Percentiles rank a stretch among this genome's conserved stretches.
Evolutionary conservation across 306 rosid species (phyloP).

Genomic region (Cicer cuneatum): DNA sequence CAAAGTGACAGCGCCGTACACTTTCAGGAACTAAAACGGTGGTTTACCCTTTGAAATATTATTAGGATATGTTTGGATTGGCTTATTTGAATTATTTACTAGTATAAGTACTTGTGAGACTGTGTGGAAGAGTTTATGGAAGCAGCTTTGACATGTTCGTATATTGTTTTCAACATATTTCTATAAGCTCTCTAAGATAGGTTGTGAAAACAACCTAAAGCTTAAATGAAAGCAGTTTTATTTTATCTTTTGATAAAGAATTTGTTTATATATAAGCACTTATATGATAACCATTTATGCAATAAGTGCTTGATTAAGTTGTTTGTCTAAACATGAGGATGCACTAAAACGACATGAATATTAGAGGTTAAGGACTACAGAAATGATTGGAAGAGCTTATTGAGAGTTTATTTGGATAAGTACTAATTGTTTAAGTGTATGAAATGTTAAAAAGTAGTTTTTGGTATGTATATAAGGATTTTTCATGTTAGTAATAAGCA

Average conservation of each 20-base stretch:
- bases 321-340: background rate
- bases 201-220: background rate
- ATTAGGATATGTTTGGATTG: background rate
- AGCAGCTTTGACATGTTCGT: background rate
- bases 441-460: background rate
- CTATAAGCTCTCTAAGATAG: background rate
- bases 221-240: too few relatives aligned
- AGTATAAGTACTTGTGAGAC: background rate
- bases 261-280: background rate
- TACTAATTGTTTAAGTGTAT: background rate
- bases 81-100: too few relatives aligned
- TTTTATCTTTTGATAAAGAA: background rate
- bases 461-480: background rate
- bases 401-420: constrained; percentile 1
- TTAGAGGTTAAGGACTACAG: background rate
- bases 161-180: background rate
- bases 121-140: background rate
- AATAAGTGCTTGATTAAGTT: background rate
- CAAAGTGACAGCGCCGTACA: too few relatives aligned
- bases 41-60: too few relatives aligned
- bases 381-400: constrained; percentile 6
- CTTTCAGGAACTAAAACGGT: too few relatives aligned
- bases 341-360: background rate
- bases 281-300: background rate
- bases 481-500: background rate